Conservation (phyloP, 148 eudicot genomes). For the Gaultheria prostrata region DNA sequence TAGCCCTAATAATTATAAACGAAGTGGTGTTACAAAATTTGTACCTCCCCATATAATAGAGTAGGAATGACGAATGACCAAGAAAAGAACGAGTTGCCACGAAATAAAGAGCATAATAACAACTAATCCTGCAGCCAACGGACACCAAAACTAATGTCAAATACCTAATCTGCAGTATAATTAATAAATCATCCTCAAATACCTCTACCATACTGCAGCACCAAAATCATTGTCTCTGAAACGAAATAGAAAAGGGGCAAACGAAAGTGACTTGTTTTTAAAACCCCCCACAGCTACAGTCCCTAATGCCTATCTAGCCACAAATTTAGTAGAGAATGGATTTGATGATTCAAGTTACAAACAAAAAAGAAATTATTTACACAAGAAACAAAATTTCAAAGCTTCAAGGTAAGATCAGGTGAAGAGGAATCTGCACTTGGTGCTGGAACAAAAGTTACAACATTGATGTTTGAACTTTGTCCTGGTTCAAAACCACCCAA, state of each 20-base stretch:
- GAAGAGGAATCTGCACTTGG: conserved; percentile 27
- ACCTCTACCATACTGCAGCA: not conserved
- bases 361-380: not conserved
- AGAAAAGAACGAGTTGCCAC: too few relatives aligned
- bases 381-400: conserved; percentile 14
- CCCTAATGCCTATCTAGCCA: conserved; percentile 15
- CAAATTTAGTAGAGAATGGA: conserved; percentile 11
- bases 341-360: not conserved
- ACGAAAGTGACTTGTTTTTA: not conserved
- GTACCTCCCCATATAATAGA: too few relatives aligned
- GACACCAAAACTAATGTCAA: not conserved
- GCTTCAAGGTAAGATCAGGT: conserved; percentile 49
- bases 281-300: conserved; percentile 13
- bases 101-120: too few relatives aligned
- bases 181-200: not conserved
- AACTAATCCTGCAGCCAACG: not conserved
- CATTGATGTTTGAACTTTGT: conserved; percentile 23
- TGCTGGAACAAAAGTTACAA: conserved; percentile 26
- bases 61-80: too few relatives aligned
- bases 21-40: too few relatives aligned
- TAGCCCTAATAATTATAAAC: too few relatives aligned
- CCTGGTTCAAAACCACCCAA: conserved; percentile 13
- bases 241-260: not conserved
- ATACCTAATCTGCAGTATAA: not conserved
- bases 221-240: not conserved